Evolutionary conservation across 306 rosid species (phyloP), one percentile per base, ranked within the genome.

Genomic region (Trichosanthes cucumerina): DNA sequence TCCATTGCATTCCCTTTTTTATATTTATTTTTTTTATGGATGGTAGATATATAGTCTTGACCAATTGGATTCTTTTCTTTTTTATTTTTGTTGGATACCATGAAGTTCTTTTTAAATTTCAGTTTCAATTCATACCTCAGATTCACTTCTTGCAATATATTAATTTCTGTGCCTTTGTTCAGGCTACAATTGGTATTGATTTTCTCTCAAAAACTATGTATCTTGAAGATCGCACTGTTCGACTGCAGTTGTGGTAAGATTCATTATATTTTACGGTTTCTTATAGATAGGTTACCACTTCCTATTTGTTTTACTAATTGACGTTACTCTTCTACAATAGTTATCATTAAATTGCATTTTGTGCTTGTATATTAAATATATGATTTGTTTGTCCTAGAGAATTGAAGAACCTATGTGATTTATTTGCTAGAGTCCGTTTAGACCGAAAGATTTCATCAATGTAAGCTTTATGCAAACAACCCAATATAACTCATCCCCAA

Each of bases 181-280:
- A 86, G 91, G 91, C 88, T 58, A 88, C 89, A 50, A 86, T 86
- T 19, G 89, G 89, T 33, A 88, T 86, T 31, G 89, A 88, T 73
- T 88, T 88, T 77, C 80, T 86, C 13, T 88, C 89, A 49, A 88
- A 88, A 82, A 88, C 89, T 54, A 88, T 88, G 91, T 88, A 88
- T 79, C 91, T 88, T 72, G 91, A 88, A 83, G 91, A 88, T 70
- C 85, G 89, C 49, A 86, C 89, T 21, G 85, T 84, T 41, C 87
- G 89, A 36, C 82, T 88, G 84, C 88, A 86, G 78, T 82, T 86
- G 66, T 88, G 91, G 91, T 88, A 56, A 77, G 89, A 59, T 80
- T 46, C 3, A 21, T 52, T 47, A 49, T 16, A n/a, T 76, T 75
- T 71, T 2, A 26, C 12, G 4, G 12, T 76, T 47, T 54, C 3